Percentiles rank a stretch among this genome's conserved stretches.
Conservation (phyloP, 75 land plant genomes). For the Picea glauca region DNA sequence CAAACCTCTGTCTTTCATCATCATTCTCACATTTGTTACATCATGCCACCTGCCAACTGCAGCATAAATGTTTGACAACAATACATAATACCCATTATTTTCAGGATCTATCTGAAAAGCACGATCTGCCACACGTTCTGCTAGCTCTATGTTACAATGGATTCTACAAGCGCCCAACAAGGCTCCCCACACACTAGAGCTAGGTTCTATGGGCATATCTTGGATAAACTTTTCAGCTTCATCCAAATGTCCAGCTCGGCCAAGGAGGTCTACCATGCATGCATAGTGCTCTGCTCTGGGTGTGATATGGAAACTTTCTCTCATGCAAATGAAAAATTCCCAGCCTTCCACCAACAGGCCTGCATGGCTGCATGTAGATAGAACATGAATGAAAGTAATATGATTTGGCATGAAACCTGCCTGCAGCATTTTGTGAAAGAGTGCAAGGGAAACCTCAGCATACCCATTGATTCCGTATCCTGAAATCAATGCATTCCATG, state of each 20-base stretch:
- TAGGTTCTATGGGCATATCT: constrained; percentile 42
- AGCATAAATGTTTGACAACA: constrained; percentile 28
- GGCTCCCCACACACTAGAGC: constrained; percentile 35
- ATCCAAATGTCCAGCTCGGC: constrained; percentile 55
- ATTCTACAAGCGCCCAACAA: constrained; percentile 46
- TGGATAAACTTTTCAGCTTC: constrained; percentile 51
- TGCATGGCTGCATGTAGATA: constrained; percentile 34
- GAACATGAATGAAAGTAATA: constrained; percentile 32
- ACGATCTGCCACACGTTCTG: constrained; percentile 28
- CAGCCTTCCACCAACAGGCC: constrained; percentile 44
- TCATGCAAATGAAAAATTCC: constrained; percentile 40
- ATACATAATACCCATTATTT: constrained; percentile 14
- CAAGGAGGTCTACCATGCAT: constrained; percentile 49
- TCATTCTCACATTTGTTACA: constrained; percentile 18
- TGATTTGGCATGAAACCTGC: constrained; percentile 42
- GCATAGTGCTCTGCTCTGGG: constrained; percentile 51
- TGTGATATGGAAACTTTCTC: constrained; percentile 26
- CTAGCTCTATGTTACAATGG: constrained; percentile 33
- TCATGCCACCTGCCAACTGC: constrained; percentile 34
- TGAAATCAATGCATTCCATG: constrained; percentile 63
- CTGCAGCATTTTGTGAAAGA: constrained; percentile 34
- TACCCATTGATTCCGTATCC: constrained; percentile 51
- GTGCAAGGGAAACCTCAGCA: constrained; percentile 31
- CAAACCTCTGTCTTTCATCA: constrained; percentile 9
- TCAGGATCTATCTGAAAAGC: constrained; percentile 42